Percentiles rank a stretch among this genome's conserved stretches.
Evolutionary conservation across 1,139 yeast genomes (phyloP).

Genomic region (Sugiyamaella xylanicola): DNA sequence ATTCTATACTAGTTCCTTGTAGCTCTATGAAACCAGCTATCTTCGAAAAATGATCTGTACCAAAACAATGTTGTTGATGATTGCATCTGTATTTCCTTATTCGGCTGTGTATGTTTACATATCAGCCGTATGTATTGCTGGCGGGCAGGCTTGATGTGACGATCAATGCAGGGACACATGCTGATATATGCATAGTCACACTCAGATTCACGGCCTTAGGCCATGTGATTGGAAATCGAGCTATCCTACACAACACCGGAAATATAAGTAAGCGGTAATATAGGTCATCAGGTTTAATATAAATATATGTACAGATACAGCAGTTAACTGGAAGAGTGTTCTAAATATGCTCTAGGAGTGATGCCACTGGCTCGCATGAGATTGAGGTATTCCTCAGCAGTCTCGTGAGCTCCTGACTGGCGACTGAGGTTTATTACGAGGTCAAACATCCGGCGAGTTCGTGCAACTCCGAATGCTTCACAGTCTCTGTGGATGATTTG

Average conservation of each 20-base stretch:
- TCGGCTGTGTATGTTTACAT: slow-evolving; percentile 13
- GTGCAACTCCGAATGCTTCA: slow-evolving; percentile 23
- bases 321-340: not conserved
- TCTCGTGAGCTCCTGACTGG: slow-evolving; percentile 2
- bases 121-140: slow-evolving; percentile 12
- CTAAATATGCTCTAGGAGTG: slow-evolving; percentile 11
- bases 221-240: too few species aligned
- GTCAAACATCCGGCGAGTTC: slow-evolving; percentile 22
- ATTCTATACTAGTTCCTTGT: too few species aligned
- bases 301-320: not conserved
- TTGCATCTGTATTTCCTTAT: slow-evolving; percentile 12
- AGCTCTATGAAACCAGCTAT: too few species aligned
- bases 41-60: slow-evolving; percentile 7
- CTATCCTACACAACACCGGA: too few species aligned
- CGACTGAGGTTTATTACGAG: slow-evolving; percentile 10
- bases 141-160: not conserved
- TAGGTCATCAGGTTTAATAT: not conserved
- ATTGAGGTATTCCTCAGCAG: slow-evolving; percentile 9
- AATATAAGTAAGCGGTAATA: not conserved
- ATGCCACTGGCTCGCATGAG: slow-evolving; percentile 12
- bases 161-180: slow-evolving; percentile 7
- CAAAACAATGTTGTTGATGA: slow-evolving; percentile 3
- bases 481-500: slow-evolving; percentile 28
- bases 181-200: too few species aligned
- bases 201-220: too few species aligned